Percentiles rank a stretch among this genome's conserved stretches.
Evolutionary conservation across 768 basidiomycete species (phyloP).

Genomic region (Tulasnella sp.): DNA sequence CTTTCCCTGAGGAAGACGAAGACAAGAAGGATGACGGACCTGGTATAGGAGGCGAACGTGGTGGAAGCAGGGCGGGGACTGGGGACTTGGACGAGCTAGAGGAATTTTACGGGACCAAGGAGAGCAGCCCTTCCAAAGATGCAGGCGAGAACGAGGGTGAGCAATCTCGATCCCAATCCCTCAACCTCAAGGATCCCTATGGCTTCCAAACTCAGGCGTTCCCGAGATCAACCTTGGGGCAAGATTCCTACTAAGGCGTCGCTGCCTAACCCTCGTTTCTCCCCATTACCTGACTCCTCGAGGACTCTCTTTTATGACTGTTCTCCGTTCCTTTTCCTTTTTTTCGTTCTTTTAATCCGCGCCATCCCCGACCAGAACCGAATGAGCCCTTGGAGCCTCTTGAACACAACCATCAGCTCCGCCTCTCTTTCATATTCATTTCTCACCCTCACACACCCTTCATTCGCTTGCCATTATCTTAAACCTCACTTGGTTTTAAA

Average conservation of each 20-base stretch:
- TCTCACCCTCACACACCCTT: no score
- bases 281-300: not conserved
- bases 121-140: not conserved
- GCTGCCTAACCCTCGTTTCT: not conserved
- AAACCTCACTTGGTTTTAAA: no score
- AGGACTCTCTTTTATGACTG: not conserved
- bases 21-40: not conserved
- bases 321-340: not conserved
- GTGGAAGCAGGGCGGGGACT: not conserved
- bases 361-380: no score
- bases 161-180: not conserved
- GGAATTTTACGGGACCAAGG: not conserved
- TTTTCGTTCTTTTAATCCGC: not conserved
- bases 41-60: not conserved
- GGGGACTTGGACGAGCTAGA: not conserved
- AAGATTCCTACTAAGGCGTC: not conserved
- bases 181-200: not conserved
- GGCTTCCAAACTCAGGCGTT: not conserved
- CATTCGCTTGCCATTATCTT: no score
- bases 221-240: not conserved
- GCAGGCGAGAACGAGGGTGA: not conserved
- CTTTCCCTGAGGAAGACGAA: not conserved
- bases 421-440: no score
- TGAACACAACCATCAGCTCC: no score
- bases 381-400: no score